Conservation (phyloP, 352 stramenopile genomes). For the Peronosclerospora sorghi region DNA sequence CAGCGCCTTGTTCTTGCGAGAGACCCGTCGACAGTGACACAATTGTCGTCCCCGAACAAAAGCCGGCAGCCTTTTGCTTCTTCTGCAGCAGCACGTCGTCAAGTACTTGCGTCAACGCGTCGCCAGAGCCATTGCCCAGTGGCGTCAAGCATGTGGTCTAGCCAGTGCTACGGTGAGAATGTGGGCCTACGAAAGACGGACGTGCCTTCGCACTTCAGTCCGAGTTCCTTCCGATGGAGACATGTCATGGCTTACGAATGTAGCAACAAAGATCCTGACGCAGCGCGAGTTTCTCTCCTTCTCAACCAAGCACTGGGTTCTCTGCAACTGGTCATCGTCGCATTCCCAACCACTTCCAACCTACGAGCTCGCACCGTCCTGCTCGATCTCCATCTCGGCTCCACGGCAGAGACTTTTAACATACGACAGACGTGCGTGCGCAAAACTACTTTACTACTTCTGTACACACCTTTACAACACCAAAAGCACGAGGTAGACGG, state of each 20-base stretch:
- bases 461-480: too few relatives aligned
- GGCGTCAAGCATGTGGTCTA: conserved; percentile 41
- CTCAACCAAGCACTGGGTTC: conserved; percentile 8
- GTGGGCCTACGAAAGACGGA: conserved; percentile 46
- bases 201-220: conserved; percentile 32
- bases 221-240: conserved; percentile 42
- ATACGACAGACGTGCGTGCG: too few relatives aligned
- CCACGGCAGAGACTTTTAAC: too few relatives aligned
- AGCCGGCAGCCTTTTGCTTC: conserved; percentile 39
- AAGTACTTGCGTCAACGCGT: conserved; percentile 38
- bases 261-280: conserved; percentile 6
- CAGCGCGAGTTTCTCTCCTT: conserved; percentile 2
- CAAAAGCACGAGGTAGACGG: too few relatives aligned
- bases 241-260: conserved; percentile 14
- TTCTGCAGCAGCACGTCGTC: conserved; percentile 41
- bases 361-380: conserved; percentile 30
- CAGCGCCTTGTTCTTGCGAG: conserved; percentile 41
- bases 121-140: conserved; percentile 65
- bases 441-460: too few relatives aligned
- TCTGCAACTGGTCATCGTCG: conserved; percentile 10
- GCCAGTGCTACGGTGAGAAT: conserved; percentile 37
- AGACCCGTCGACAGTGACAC: conserved; percentile 62
- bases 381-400: conserved; percentile 27
- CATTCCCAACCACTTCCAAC: conserved; percentile 20
- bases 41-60: conserved; percentile 74